Evolutionary conservation across 192 early-diverging fungal species (phyloP), one percentile per base, ranked within the genome.

Genomic region (Mortierella antarctica): DNA sequence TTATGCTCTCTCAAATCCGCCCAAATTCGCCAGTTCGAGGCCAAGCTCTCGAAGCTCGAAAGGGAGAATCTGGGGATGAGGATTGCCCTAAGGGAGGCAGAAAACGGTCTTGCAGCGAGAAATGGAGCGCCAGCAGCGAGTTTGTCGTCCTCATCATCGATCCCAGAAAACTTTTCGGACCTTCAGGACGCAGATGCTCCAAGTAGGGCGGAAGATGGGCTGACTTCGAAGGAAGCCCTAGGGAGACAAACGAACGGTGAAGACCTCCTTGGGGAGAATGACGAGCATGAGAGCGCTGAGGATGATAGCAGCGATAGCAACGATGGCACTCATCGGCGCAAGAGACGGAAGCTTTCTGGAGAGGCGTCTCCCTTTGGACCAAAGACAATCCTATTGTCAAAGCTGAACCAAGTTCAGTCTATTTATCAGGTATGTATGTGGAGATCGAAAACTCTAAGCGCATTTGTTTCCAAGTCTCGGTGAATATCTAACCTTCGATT

Each of bases 1-100:
- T 20, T 62, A 11, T 74, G 73, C 45, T 53, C 73, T 53, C 58
- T 67, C 21, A 74, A 62, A 47, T 67, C 73, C 13, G 56, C 61
- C 31, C 73, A 74, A 50, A 66, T 67, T 9, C 64, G 73, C 5
- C 65, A 74, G 23, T 48, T 41, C 11, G 64, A 74, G 44, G 21
- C 41, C 13, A 74, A 61, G 40, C 64, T 67, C 12, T 67, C 45
- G 4, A 64, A 67, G 45, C 59, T 74, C 5, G 73, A 74, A 23
- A 53, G 40, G 11, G 73, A 74, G 14, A 74, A 74, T 39, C 31
- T 74, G 2, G 58, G 53, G 5, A 44, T 74, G 1, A 65, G 45
- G n/a, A 6, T 39, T 5, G 59, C 49, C 8, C 51, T 74, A 1
- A 42, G 61, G 46, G 2, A 58, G 4, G 47, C 18, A 55, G n/a